Evolutionary conservation across 345 rosid genomes (phyloP).

Genomic region (Gynandropsis gynandra): DNA sequence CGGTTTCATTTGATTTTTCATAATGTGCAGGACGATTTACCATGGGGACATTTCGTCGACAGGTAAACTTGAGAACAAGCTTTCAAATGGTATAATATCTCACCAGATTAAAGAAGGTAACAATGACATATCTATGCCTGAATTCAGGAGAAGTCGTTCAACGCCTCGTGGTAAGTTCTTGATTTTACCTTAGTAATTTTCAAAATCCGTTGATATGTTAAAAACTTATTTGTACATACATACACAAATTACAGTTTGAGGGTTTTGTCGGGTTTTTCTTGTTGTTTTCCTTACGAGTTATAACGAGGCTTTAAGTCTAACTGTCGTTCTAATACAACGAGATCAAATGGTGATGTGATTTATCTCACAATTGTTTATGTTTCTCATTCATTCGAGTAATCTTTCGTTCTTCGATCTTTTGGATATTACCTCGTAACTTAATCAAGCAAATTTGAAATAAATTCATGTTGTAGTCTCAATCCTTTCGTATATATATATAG

Average conservation of each 20-base stretch:
- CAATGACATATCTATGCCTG: conserved; percentile 35
- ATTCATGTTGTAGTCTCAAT: too few species aligned
- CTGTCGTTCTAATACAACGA: too few species aligned
- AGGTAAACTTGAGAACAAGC: conserved; percentile 45
- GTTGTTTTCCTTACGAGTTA: too few species aligned
- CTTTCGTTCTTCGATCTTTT: too few species aligned
- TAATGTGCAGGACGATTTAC: conserved; percentile 35
- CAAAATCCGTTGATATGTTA: conserved; percentile 7
- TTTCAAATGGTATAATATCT: conserved; percentile 23
- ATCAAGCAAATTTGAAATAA: too few species aligned
- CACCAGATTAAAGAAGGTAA: conserved; percentile 39
- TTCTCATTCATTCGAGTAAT: too few species aligned
- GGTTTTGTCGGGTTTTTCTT: conserved; percentile 19
- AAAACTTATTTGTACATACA: conserved; percentile 14
- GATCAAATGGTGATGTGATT: too few species aligned
- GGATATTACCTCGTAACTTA: too few species aligned
- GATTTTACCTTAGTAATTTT: conserved; percentile 33
- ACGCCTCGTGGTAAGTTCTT: conserved; percentile 59
- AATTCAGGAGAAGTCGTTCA: conserved; percentile 67
- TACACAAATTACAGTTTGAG: background rate
- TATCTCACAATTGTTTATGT: too few species aligned
- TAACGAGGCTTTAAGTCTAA: background rate
- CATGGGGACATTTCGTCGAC: conserved; percentile 35
- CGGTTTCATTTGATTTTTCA: conserved; percentile 5
- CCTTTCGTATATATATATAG: too few species aligned